Evolutionary conservation across 2,329 filamentous ascomycete genomes (phyloP).

Genomic region (Sarocladium kiliense): DNA sequence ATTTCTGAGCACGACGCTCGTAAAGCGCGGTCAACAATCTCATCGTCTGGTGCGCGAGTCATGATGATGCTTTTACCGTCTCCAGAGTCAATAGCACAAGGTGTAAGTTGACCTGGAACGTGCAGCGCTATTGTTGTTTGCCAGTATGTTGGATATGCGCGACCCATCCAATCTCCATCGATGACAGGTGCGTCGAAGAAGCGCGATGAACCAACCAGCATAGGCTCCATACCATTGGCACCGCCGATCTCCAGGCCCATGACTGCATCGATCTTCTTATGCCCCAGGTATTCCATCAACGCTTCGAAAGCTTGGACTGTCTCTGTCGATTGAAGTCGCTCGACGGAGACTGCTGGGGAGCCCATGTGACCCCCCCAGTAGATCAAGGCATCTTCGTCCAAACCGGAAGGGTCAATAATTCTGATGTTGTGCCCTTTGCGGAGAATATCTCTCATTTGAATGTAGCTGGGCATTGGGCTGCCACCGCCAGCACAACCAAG

Average conservation of each 20-base stretch:
- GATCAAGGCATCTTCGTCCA: constrained; percentile 45
- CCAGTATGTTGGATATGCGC: constrained; percentile 50
- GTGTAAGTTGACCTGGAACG: constrained; percentile 38
- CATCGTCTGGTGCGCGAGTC: constrained; percentile 39
- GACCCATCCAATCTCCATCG: constrained; percentile 53
- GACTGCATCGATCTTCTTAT: constrained; percentile 25
- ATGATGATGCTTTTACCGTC: constrained; percentile 47
- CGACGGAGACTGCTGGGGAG: constrained; percentile 55
- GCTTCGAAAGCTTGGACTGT: constrained; percentile 34
- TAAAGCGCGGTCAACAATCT: constrained; percentile 43
- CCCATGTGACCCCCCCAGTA: constrained; percentile 54
- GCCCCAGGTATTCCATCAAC: neutral
- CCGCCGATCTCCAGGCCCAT: constrained; percentile 64
- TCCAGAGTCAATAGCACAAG: constrained; percentile 44
- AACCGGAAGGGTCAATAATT: constrained; percentile 44
- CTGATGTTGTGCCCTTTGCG: constrained; percentile 43
- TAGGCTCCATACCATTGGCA: constrained; percentile 54
- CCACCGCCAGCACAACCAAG: constrained; percentile 58
- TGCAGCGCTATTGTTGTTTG: constrained; percentile 50
- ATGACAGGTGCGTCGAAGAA: constrained; percentile 47
- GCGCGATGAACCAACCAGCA: constrained; percentile 49
- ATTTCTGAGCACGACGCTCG: constrained; percentile 49
- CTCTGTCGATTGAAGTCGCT: constrained; percentile 55
- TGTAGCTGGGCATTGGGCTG: constrained; percentile 45
- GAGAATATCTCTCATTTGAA: constrained; percentile 46